Evolutionary conservation across 108 stramenopile genomes (phyloP), one percentile per base, ranked within the genome.

Genomic region (Mayamaea pseudoterrestris): DNA sequence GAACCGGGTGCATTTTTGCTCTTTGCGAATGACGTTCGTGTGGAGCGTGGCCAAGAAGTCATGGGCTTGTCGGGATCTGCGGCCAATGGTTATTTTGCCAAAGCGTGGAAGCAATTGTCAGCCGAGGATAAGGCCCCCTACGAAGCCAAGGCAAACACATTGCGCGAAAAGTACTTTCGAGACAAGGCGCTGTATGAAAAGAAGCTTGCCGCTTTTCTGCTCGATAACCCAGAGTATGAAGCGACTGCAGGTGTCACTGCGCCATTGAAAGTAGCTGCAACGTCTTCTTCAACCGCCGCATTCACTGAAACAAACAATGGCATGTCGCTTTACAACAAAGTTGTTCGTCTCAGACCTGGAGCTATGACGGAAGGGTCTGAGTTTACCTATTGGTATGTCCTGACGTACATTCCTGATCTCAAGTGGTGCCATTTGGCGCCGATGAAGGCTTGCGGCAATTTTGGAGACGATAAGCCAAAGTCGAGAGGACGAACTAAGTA

Each of bases 351-450:
- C 20, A 76, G 65, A 35, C 66, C 55, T 2, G 62, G 57, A 20
- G 53, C 71, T 3, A 47, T 63, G 13, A 35, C 50, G 2, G 55
- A 66, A 37, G 68, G 71, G 23, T 57, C 51, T 41, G 61, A 73
- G 48, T 69, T 49, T 32, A 41, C 66, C 17, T 72, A 69, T 40
- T 77, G 49, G 43, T 66, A 66, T 51, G 90, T 88, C 5, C 43
- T 88, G 39, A 88, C 85, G 2, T 93, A 67, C 53, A 83, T 93
- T 37, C 85, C 83, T 3, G 90, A 93, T 58, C 50, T 93, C 17
- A 68, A 75, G 35, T 93, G 85, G 86, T 83, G 81, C 37, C 85
- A 86, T 46, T 56, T 93, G 16, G 83, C 78, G 12, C 90, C 90
- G 17, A 75, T 93, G 76, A 55, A 55, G 39, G 62, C 64, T 41